These are phyloP conservation scores for Solanum chaucha DNA, from an alignment of 257 asterid genomes.

Conservation along the genomic window DNA sequence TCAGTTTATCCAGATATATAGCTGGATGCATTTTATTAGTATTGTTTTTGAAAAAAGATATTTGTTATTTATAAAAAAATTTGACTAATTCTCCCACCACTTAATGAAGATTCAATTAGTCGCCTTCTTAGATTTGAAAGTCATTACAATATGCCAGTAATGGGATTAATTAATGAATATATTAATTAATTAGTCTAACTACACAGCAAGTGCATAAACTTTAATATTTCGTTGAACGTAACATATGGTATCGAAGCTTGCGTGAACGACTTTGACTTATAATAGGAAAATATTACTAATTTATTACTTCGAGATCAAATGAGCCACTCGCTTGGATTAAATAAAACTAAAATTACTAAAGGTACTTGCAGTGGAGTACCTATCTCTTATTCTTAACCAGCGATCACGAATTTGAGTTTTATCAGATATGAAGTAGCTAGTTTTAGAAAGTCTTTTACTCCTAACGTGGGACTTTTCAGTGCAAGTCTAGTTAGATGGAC, in stretches of 20 bases:
- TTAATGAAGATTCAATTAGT: background rate
- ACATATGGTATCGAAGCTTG: background rate
- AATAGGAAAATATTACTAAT: background rate
- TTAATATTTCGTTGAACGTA: background rate
- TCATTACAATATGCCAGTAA: background rate
- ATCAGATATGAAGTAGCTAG: background rate
- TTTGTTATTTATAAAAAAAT: background rate
- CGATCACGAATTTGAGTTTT: accelerated
- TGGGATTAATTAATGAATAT: background rate
- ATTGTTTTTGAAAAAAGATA: background rate
- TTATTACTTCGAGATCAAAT: background rate
- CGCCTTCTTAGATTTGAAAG: background rate
- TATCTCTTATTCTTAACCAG: too few relatives aligned
- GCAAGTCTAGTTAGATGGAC: background rate
- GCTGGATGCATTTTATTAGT: background rate
- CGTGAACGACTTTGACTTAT: background rate
- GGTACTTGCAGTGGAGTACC: too few relatives aligned
- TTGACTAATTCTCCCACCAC: background rate
- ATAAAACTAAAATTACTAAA: too few relatives aligned
- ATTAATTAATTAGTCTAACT: background rate
- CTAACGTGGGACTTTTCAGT: accelerated
- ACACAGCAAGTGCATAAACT: background rate
- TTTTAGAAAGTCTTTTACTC: accelerated
- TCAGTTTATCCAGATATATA: background rate
- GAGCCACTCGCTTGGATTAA: too few relatives aligned